These are phyloP conservation scores for Cladophialophora exuberans DNA, from an alignment of 2,329 filamentous ascomycete species.

Conservation along the genomic window DNA sequence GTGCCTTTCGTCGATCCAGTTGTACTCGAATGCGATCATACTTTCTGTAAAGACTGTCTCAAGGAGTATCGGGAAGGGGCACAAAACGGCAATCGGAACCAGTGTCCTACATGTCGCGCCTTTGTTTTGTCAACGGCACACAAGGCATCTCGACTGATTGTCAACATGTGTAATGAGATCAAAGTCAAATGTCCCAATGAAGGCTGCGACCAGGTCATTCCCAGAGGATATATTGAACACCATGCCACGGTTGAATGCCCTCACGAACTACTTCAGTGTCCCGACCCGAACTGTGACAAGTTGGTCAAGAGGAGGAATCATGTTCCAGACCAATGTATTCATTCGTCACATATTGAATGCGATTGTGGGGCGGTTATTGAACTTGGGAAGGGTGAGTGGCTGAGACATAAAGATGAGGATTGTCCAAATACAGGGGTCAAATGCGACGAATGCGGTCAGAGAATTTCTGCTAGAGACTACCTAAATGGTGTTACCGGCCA, in stretches of 20 bases:
- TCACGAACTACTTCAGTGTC: slow-evolving; percentile 58
- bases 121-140: slow-evolving; percentile 43
- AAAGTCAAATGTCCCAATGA: slow-evolving; percentile 62
- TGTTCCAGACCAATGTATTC: slow-evolving; percentile 32
- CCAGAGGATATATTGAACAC: slow-evolving; percentile 60
- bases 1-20: slow-evolving; percentile 64
- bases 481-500: slow-evolving; percentile 22
- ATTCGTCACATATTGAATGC: slow-evolving; percentile 33
- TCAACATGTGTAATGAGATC: slow-evolving; percentile 65
- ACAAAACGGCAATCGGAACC: slow-evolving; percentile 29
- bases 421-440: slow-evolving; percentile 30
- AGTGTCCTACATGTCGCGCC: slow-evolving; percentile 62
- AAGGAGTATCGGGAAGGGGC: slow-evolving; percentile 40
- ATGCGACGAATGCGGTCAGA: slow-evolving; percentile 24
- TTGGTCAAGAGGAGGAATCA: slow-evolving; percentile 60
- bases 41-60: slow-evolving; percentile 65
- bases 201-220: slow-evolving; percentile 58
- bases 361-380: slow-evolving; percentile 33
- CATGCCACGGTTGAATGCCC: slow-evolving; percentile 65
- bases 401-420: slow-evolving; percentile 33
- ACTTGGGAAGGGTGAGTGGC: slow-evolving; percentile 32
- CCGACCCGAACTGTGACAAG: slow-evolving; percentile 53
- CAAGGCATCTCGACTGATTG: slow-evolving; percentile 58
- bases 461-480: slow-evolving; percentile 28
- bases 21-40: slow-evolving; percentile 64